These are phyloP conservation scores for Mallotus japonicus DNA, from an alignment of 441 rosid species.

Conservation along the genomic window DNA sequence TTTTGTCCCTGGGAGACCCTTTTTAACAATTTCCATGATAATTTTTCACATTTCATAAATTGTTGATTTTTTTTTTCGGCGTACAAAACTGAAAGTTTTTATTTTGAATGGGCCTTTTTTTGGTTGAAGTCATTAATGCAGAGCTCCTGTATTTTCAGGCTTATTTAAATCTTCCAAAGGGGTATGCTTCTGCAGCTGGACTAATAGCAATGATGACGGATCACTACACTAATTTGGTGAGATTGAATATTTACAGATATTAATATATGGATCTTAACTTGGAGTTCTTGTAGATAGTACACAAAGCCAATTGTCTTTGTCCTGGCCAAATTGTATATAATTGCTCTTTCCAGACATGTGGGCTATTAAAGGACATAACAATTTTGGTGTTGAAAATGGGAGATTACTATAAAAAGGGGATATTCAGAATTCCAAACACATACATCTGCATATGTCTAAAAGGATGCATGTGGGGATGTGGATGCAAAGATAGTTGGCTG, in stretches of 20 bases:
- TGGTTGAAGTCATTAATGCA: conserved; percentile 11
- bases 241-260: background rate
- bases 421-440: background rate
- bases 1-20: background rate
- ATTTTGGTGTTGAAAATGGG: background rate
- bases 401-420: background rate
- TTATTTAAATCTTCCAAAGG: conserved; percentile 91
- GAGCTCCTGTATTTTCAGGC: conserved; percentile 51
- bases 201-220: conserved; percentile 99
- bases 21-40: background rate
- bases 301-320: background rate
- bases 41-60: background rate
- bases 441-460: background rate
- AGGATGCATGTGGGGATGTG: background rate
- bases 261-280: background rate
- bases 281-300: background rate
- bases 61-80: background rate
- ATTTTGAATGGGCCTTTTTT: background rate
- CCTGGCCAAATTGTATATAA: background rate
- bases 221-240: conserved; percentile 87
- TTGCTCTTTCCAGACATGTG: background rate
- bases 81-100: background rate
- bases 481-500: background rate
- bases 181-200: conserved; percentile 90
- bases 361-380: background rate